These are phyloP conservation scores for Phytophthora hibernalis DNA, from an alignment of 352 stramenopile genomes.

Conservation along the genomic window DNA sequence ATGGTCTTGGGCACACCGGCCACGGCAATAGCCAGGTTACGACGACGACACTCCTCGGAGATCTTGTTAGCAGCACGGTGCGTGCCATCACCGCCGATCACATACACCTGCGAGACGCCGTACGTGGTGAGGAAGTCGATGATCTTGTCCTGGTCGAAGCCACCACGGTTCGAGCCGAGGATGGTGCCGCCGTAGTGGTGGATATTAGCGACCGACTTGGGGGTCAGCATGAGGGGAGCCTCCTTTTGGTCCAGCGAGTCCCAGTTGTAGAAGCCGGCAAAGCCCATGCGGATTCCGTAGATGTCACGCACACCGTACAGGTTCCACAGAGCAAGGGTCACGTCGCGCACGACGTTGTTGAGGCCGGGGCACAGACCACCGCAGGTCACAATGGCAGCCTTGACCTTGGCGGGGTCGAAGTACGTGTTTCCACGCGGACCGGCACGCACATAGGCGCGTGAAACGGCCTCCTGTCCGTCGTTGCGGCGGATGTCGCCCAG, in stretches of 20 bases:
- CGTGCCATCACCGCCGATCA: constrained; percentile 98
- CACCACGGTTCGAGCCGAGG: constrained; percentile 93
- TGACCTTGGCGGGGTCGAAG: constrained; percentile 80
- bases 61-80: constrained; percentile 96
- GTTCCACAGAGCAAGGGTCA: constrained; percentile 93
- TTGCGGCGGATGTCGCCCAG: constrained; percentile 86
- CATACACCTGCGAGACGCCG: constrained; percentile 95
- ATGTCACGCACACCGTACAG: constrained; percentile 87
- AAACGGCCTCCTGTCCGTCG: constrained; percentile 63
- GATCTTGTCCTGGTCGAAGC: constrained; percentile 98
- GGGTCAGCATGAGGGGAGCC: constrained; percentile 81
- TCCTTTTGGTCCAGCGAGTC: constrained; percentile 79
- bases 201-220: constrained; percentile 73
- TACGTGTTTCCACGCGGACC: constrained; percentile 74
- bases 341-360: constrained; percentile 99
- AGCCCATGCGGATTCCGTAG: constrained; percentile 87
- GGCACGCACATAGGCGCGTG: constrained; percentile 81
- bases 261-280: constrained; percentile 86
- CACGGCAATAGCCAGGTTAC: constrained; percentile 93
- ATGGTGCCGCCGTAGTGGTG: constrained; percentile 95
- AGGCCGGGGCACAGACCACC: constrained; percentile 96
- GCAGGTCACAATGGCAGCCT: constrained; percentile 93
- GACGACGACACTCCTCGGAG: constrained; percentile 71
- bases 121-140: constrained; percentile 92
- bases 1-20: constrained; percentile 99